Conservation (phyloP, 1,284 basidiomycete genomes). For the Boletellus sp. region DNA sequence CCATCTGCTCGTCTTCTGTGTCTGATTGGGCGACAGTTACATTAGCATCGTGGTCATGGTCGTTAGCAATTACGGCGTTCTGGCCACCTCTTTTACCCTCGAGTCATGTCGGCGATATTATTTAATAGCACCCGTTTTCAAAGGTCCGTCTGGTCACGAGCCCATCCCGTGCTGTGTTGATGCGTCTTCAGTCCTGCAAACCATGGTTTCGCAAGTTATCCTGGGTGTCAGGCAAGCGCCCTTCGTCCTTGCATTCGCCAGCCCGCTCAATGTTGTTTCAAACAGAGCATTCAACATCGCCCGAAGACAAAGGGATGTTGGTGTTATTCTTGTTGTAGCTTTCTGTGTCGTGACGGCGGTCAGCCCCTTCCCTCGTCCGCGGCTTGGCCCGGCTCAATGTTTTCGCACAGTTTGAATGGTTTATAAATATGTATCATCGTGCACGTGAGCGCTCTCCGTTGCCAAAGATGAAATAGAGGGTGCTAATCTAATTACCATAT, state of each 20-base stretch:
- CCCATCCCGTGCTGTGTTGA: neutral
- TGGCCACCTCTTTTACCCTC: constrained; percentile 29
- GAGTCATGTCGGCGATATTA: constrained; percentile 30
- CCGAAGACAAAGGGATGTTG: constrained; percentile 21
- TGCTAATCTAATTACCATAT: constrained; percentile 4
- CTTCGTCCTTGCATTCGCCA: neutral
- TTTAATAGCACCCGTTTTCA: constrained; percentile 32
- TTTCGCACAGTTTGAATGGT: constrained; percentile 28
- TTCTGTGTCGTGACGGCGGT: constrained; percentile 23
- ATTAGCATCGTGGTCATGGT: constrained; percentile 36
- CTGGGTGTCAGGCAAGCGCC: constrained; percentile 29
- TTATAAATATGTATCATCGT: constrained; percentile 29
- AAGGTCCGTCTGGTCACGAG: constrained; percentile 25
- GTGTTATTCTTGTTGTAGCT: constrained; percentile 15
- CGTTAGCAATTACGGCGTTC: constrained; percentile 40
- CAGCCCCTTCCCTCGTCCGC: neutral
- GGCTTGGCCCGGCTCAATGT: neutral
- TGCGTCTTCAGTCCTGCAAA: constrained; percentile 25
- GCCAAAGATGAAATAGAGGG: neutral
- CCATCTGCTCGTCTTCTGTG: neutral
- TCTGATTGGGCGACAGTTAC: constrained; percentile 32
- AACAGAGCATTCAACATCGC: constrained; percentile 35
- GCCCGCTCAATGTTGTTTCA: neutral
- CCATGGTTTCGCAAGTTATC: constrained; percentile 36
- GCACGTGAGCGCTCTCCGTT: constrained; percentile 19